A percentile compares a stretch with the other conserved stretches of the same genome.
These are phyloP conservation scores for Hirschfeldia incana DNA, from an alignment of 345 rosid genomes.

Conservation along the genomic window DNA sequence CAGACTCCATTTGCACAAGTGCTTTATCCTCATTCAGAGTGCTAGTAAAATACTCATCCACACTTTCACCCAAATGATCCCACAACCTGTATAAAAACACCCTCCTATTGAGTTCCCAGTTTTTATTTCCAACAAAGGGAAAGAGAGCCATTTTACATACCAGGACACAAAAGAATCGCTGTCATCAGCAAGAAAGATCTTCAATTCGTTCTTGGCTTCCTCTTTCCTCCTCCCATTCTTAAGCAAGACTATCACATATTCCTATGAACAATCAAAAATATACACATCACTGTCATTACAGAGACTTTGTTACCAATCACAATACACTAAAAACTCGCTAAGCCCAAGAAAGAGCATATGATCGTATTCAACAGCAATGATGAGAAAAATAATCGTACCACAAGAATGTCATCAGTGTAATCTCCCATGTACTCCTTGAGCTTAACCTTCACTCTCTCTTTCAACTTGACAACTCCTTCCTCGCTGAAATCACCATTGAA, in stretches of 20 bases:
- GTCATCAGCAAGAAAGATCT: conserved; percentile 89
- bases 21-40: conserved; percentile 41
- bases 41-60: conserved; percentile 55
- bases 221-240: conserved; percentile 85
- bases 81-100: conserved; percentile 66
- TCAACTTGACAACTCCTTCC: conserved; percentile 73
- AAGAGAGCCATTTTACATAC: conserved; percentile 38
- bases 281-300: not conserved
- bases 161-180: conserved; percentile 83
- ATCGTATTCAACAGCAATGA: no score
- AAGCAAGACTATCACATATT: conserved; percentile 84
- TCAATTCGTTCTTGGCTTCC: conserved; percentile 82
- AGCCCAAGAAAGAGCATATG: no score
- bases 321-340: no score
- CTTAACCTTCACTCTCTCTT: conserved; percentile 65
- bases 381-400: conserved; percentile 48
- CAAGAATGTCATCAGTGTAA: conserved; percentile 95
- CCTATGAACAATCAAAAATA: conserved; percentile 50
- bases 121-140: no score
- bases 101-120: not conserved
- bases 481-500: conserved; percentile 70
- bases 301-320: not conserved
- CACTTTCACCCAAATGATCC: conserved; percentile 80
- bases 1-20: conserved; percentile 43
- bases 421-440: conserved; percentile 97